These are phyloP conservation scores for Coniella lustricola DNA, from an alignment of 2,329 filamentous ascomycete species.

Conservation along the genomic window DNA sequence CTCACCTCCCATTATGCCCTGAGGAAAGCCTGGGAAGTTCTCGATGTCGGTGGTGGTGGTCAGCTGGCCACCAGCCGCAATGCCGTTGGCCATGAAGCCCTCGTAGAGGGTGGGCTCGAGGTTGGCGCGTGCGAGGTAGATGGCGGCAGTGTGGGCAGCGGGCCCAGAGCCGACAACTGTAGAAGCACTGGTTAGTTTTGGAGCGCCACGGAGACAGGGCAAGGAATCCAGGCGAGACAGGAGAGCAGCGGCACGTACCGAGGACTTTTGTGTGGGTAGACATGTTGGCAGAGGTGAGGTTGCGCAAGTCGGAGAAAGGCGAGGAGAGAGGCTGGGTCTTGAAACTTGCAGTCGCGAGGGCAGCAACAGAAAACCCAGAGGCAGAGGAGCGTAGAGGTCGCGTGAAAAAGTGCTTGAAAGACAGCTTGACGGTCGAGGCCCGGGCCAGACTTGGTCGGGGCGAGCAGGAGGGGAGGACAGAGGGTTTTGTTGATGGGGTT, in stretches of 20 bases:
- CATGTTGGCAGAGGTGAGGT: slow-evolving; percentile 56
- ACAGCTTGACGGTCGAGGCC: slow-evolving; percentile 69
- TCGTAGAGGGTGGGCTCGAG: slow-evolving; percentile 94
- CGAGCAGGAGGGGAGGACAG: neutral
- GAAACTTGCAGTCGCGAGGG: slow-evolving; percentile 58
- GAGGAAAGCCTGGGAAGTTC: slow-evolving; percentile 94
- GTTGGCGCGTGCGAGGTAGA: slow-evolving; percentile 93
- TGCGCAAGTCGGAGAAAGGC: slow-evolving; percentile 28
- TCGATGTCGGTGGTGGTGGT: slow-evolving; percentile 98
- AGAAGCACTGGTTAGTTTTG: slow-evolving; percentile 10
- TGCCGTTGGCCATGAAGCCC: slow-evolving; percentile 95
- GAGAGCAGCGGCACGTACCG: slow-evolving; percentile 49
- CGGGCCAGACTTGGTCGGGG: neutral
- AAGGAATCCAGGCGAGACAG: slow-evolving; percentile 5
- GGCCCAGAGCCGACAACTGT: slow-evolving; percentile 86
- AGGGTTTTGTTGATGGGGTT: neutral
- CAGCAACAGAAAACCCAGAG: slow-evolving; percentile 65
- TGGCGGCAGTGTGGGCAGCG: slow-evolving; percentile 91
- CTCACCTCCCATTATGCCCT: slow-evolving; percentile 77
- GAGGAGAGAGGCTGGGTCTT: slow-evolving; percentile 36
- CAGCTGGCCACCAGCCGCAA: slow-evolving; percentile 90
- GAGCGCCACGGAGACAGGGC: neutral
- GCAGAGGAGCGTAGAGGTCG: slow-evolving; percentile 70
- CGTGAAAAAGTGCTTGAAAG: slow-evolving; percentile 67
- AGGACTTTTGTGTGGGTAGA: slow-evolving; percentile 74